These are phyloP conservation scores for Aspergillus baeticus DNA, from an alignment of 495 filamentous ascomycete species.

Conservation along the genomic window DNA sequence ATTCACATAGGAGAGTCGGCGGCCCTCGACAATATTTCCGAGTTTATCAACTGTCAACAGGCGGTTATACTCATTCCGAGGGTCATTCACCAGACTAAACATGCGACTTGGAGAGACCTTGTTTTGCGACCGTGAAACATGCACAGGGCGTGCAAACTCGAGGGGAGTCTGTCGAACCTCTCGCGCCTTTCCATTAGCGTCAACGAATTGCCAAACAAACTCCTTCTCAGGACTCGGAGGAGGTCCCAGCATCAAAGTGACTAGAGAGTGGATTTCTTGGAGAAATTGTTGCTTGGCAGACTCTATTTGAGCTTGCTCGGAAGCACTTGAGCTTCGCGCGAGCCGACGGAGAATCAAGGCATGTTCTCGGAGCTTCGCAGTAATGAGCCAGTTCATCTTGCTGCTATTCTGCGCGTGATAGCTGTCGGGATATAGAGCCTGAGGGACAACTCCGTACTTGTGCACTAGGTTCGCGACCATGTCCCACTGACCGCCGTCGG, in stretches of 20 bases:
- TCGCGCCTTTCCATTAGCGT: conserved; percentile 61
- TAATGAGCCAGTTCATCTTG: conserved; percentile 71
- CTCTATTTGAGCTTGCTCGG: conserved; percentile 30
- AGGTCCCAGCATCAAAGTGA: conserved; percentile 75
- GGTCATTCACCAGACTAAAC: conserved; percentile 82
- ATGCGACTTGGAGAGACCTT: conserved; percentile 47
- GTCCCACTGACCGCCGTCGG: conserved; percentile 89
- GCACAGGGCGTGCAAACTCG: conserved; percentile 54
- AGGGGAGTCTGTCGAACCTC: conserved; percentile 60
- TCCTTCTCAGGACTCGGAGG: conserved; percentile 63
- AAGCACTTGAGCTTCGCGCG: conserved; percentile 9
- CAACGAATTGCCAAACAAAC: conserved; percentile 77
- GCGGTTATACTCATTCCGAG: conserved; percentile 66
- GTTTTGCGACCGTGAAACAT: conserved; percentile 14
- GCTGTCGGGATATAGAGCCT: conserved; percentile 74
- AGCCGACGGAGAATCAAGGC: conserved; percentile 63
- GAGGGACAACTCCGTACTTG: conserved; percentile 83
- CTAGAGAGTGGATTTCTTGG: conserved; percentile 71
- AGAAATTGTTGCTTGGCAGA: conserved; percentile 68
- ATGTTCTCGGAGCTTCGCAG: conserved; percentile 83
- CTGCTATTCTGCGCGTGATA: conserved; percentile 70
- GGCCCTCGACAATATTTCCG: conserved; percentile 74
- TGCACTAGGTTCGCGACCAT: conserved; percentile 84
- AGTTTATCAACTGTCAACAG: conserved; percentile 74
- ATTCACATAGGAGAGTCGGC: conserved; percentile 75